Conservation (phyloP, 176 grass and related monocot genomes). For the Chrysopogon serrulatus region DNA sequence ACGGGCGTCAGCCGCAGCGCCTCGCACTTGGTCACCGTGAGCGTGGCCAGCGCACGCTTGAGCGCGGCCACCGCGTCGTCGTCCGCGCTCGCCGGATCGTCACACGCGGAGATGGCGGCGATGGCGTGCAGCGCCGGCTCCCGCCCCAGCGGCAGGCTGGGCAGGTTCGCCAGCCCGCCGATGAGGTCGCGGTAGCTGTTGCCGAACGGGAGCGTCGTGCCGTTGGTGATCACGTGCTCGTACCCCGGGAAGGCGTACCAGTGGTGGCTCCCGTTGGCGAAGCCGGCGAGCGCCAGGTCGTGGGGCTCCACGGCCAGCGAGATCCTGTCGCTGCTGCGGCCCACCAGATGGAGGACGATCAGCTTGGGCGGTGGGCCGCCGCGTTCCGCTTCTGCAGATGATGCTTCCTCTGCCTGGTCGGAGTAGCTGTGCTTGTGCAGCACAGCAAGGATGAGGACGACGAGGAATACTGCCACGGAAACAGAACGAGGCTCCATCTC, state of each 20-base stretch:
- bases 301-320: neutral
- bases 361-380: neutral
- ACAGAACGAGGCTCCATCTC: too few relatives aligned
- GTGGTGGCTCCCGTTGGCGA: neutral
- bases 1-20: neutral
- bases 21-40: neutral
- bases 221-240: neutral
- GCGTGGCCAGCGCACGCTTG: neutral
- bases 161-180: neutral
- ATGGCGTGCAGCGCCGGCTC: neutral
- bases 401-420: too few relatives aligned
- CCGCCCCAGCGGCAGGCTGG: neutral
- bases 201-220: neutral
- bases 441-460: too few relatives aligned
- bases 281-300: neutral
- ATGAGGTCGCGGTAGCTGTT: constrained; percentile 18
- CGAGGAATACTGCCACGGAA: too few relatives aligned
- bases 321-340: neutral
- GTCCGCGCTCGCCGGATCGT: neutral
- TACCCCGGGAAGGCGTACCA: neutral
- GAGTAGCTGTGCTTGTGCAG: too few relatives aligned
- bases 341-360: neutral
- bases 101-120: neutral
- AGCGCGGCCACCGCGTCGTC: neutral
- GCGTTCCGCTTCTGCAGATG: too few relatives aligned